phyloP scores from a whole-genome alignment of 768 basidiomycete genomes.

The Amanita brunnescens region DNA sequence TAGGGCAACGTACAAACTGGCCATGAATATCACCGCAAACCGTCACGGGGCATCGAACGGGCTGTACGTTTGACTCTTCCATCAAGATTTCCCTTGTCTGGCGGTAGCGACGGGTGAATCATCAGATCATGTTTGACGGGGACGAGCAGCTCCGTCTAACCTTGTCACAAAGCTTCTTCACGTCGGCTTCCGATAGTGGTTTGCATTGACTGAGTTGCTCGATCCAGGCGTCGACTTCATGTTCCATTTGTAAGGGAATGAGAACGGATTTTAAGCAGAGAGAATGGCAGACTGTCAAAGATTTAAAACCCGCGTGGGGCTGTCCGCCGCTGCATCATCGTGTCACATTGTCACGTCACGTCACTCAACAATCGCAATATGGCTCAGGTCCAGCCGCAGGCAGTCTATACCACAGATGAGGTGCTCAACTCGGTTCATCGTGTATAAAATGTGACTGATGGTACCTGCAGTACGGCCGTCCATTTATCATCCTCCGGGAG shows the following conservation, averaged over 20 bases:
- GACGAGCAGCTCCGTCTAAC: constrained; percentile 29
- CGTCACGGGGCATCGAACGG: constrained; percentile 96
- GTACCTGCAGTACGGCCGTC: constrained; percentile 69
- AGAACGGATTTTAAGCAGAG: constrained; percentile 21
- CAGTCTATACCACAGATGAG: constrained; percentile 84
- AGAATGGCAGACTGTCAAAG: constrained; percentile 20
- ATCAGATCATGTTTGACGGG: constrained; percentile 15
- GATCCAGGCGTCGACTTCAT: constrained; percentile 96
- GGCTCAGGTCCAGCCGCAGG: constrained; percentile 34
- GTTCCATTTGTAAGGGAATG: constrained; percentile 36
- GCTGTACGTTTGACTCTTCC: constrained; percentile 99
- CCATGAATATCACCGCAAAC: constrained; percentile 99
- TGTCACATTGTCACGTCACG: constrained; percentile 21
- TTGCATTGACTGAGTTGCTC: constrained; percentile 96
- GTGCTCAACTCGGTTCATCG: constrained; percentile 23
- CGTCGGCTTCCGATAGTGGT: constrained; percentile 89
- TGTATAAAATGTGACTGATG: constrained; percentile 10
- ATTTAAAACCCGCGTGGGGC: constrained; percentile 20
- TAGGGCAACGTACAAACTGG: constrained; percentile 80
- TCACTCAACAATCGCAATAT: constrained; percentile 24
- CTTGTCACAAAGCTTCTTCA: constrained; percentile 99
- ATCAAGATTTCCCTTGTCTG: constrained; percentile 97
- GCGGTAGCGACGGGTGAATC: constrained; percentile 9
- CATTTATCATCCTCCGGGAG: constrained; percentile 96
- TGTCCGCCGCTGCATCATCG: not conserved